phyloP scores from a whole-genome alignment of 345 rosid species.

The Xanthoceras sorbifolium region DNA sequence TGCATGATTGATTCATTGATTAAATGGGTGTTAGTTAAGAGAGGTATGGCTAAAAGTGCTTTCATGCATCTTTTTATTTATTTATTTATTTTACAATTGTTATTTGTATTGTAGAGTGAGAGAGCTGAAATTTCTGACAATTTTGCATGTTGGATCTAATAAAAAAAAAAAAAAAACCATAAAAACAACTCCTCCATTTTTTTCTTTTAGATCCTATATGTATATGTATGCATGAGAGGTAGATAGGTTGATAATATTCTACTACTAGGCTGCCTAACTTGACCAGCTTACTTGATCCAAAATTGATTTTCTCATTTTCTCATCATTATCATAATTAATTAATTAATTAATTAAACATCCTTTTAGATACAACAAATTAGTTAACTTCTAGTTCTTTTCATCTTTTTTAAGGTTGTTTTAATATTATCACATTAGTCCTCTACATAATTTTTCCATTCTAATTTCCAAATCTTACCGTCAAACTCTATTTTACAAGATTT shows the following conservation, averaged over 20 bases:
- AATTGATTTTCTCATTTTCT: neutral
- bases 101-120: neutral
- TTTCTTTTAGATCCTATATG: neutral
- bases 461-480: no score
- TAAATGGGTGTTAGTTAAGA: conserved; percentile 12
- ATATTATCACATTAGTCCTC: no score
- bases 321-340: neutral
- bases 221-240: conserved; percentile 6
- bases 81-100: neutral
- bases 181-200: no score
- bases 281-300: neutral
- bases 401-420: neutral
- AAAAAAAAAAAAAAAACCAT: neutral
- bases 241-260: neutral
- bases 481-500: no score
- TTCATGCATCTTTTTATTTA: neutral
- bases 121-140: conserved; percentile 38
- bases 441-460: no score
- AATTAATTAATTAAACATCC: neutral
- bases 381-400: no score
- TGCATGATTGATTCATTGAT: conserved; percentile 61
- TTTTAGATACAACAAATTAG: no score
- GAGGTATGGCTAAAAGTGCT: conserved; percentile 37
- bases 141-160: conserved; percentile 32
- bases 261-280: conserved; percentile 21